These are phyloP conservation scores for Penicillium salamii DNA, from an alignment of 495 filamentous ascomycete genomes.

Conservation along the genomic window DNA sequence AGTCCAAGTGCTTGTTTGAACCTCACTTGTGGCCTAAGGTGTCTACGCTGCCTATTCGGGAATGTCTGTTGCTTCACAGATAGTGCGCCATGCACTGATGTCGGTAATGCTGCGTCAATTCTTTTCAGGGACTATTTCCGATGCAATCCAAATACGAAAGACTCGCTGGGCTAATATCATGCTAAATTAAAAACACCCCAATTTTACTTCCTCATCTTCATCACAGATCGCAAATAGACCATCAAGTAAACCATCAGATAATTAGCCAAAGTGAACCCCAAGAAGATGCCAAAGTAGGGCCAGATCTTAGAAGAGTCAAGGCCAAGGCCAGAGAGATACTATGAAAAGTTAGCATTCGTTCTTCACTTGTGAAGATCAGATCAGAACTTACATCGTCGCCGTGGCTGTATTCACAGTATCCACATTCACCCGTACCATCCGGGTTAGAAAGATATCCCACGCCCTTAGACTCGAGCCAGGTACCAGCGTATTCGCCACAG, in stretches of 20 bases:
- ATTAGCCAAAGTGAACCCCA: conserved; percentile 66
- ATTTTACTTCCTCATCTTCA: conserved; percentile 36
- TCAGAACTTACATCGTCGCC: conserved; percentile 50
- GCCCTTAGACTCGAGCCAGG: conserved; percentile 60
- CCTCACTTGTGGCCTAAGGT: not conserved
- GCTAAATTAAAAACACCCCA: conserved; percentile 34
- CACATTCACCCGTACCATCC: conserved; percentile 37
- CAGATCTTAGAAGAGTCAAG: conserved; percentile 59
- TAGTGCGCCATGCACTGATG: too few relatives aligned
- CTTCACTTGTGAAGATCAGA: not conserved
- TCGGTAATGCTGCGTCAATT: too few relatives aligned
- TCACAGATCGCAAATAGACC: conserved; percentile 38
- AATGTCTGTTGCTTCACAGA: too few relatives aligned
- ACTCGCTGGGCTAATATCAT: conserved; percentile 9
- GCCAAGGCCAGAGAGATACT: conserved; percentile 64
- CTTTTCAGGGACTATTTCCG: too few relatives aligned
- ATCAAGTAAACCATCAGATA: conserved; percentile 64
- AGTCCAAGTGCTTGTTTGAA: too few relatives aligned
- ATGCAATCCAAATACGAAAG: too few relatives aligned
- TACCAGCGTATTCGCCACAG: conserved; percentile 68
- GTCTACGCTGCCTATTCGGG: not conserved
- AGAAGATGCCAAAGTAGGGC: conserved; percentile 71
- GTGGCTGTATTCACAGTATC: conserved; percentile 56
- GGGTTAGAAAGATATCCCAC: conserved; percentile 62
- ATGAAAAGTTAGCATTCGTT: conserved; percentile 9